Evolutionary conservation across 352 stramenopile genomes (phyloP), one percentile per base, ranked within the genome.

Genomic region (Phytophthora palmivora): DNA sequence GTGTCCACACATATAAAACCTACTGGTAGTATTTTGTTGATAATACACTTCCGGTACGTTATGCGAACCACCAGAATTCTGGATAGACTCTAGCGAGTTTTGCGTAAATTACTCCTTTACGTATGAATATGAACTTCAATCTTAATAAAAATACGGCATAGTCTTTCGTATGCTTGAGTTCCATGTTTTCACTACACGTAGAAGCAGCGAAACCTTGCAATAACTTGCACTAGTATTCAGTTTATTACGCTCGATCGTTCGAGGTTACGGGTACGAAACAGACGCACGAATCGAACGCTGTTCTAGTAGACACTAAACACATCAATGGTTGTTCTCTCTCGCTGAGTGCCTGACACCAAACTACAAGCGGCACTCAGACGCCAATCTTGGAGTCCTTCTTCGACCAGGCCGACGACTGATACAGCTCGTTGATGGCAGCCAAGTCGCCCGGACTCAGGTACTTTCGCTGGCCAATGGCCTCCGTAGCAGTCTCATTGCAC

Each of bases 381-480:
- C 48, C 56, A 48, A 77, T 66, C 55, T 76, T 74, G 18, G 67
- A 63, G 9, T 70, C 44, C 11, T 45, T 60, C 12, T 36, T 11
- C 21, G 67, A 49, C 71, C 71, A 79, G 8, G 67, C 71, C 16
- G 63, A 36, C 1, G 58, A 63, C 39, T 60, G 47, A 51, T 79
- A 79, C 36, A 79, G 47, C 22, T 79, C 58, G 34, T 79, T 79
- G 43, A 87, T 79, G 14, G 77, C 77, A 24, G 73, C 69, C 56
- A 87, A 69, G 50, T 79, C 66, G 15, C 74, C 77, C 34, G 55
- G 16, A 16, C 75, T 79, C 15, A 87, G 60, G 30, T 78, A 74
- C 52, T 87, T 87, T 42, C 84, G 76, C 69, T 91, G 85, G 1
- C 85, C 85, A 41, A 94, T 88, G 10, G 57, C 78, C 16, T 74